phyloP scores from a whole-genome alignment of 352 stramenopile genomes.

The Sclerospora graminicola region DNA sequence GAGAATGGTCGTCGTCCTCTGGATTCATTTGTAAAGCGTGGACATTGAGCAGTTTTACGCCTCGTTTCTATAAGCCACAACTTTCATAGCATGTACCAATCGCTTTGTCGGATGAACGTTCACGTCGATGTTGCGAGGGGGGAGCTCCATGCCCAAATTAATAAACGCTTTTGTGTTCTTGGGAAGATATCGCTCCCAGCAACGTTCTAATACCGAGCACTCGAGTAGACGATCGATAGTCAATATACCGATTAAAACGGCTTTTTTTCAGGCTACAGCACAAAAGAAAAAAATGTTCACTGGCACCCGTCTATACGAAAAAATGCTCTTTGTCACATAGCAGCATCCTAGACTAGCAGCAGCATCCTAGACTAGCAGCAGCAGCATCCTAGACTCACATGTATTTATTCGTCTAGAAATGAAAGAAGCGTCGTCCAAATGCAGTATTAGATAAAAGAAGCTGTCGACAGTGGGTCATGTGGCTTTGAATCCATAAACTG shows the following conservation, averaged over 20 bases:
- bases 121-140: slow-evolving; percentile 92
- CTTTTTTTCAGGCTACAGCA: slow-evolving; percentile 59
- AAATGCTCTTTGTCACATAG: background rate
- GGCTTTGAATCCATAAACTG: slow-evolving; percentile 57
- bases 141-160: slow-evolving; percentile 87
- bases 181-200: slow-evolving; percentile 91
- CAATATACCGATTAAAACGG: slow-evolving; percentile 90
- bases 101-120: slow-evolving; percentile 99
- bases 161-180: slow-evolving; percentile 94
- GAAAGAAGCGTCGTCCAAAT: slow-evolving; percentile 57
- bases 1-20: too few species aligned
- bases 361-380: too few species aligned
- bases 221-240: slow-evolving; percentile 97
- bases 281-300: background rate
- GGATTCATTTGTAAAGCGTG: slow-evolving; percentile 93
- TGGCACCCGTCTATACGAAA: slow-evolving; percentile 29
- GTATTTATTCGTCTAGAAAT: slow-evolving; percentile 58
- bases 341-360: too few species aligned
- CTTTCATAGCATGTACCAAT: slow-evolving; percentile 66
- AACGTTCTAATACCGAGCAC: slow-evolving; percentile 83
- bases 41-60: too few species aligned
- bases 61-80: too few species aligned
- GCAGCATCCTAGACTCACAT: slow-evolving; percentile 20
- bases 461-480: slow-evolving; percentile 44
- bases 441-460: slow-evolving; percentile 50